Evolutionary conservation across 1,284 basidiomycete genomes (phyloP).

Genomic region (Trametes sp.): DNA sequence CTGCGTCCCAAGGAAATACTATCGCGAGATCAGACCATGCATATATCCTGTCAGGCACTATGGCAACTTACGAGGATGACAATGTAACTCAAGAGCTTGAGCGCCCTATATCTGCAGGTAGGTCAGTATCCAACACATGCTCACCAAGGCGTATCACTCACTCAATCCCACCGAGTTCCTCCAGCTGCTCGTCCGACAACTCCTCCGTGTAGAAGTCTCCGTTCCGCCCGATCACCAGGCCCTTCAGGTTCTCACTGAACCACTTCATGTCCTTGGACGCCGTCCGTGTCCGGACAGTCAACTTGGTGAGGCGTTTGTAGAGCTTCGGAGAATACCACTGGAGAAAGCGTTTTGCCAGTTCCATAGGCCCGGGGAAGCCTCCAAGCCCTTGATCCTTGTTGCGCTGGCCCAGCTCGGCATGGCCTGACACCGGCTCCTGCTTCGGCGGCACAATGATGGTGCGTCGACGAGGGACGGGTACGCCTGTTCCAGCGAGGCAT

Average conservation of each 20-base stretch:
- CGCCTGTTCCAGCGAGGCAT: too few relatives aligned
- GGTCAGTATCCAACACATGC: background rate
- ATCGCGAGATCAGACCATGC: background rate
- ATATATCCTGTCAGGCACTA: background rate
- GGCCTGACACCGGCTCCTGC: constrained; percentile 13
- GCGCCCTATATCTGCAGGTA: constrained; percentile 32
- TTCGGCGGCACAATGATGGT: constrained; percentile 29
- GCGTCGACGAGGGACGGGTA: constrained; percentile 28
- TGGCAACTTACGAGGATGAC: constrained; percentile 48
- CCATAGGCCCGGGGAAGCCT: constrained; percentile 55
- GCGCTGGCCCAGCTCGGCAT: constrained; percentile 31
- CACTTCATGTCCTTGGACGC: constrained; percentile 45
- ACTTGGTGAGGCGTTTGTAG: constrained; percentile 48
- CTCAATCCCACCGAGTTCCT: constrained; percentile 85
- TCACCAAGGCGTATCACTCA: constrained; percentile 45
- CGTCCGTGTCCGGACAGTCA: constrained; percentile 44
- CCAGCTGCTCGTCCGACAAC: constrained; percentile 74
- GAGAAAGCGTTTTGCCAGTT: constrained; percentile 43
- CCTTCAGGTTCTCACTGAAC: constrained; percentile 46
- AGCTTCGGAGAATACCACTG: constrained; percentile 46
- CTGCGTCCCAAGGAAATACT: constrained; percentile 61
- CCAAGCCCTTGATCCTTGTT: constrained; percentile 46
- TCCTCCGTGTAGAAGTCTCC: constrained; percentile 75
- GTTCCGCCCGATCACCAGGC: constrained; percentile 70
- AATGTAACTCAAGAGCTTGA: constrained; percentile 51